Evolutionary conservation across 2,329 filamentous ascomycete genomes (phyloP).

Genomic region (Calonectria ilicicola): DNA sequence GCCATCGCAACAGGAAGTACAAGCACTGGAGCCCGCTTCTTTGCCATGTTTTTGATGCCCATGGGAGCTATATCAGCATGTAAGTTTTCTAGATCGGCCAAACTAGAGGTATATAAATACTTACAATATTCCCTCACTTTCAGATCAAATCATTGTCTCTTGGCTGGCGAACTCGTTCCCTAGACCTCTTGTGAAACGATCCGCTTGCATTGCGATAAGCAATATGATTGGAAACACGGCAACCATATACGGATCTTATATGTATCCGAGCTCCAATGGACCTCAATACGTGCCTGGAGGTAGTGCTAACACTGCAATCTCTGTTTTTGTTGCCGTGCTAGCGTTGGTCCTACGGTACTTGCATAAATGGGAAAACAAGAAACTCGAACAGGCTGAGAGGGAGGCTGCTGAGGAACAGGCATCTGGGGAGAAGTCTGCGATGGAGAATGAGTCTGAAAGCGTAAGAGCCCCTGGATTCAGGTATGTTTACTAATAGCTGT

Average conservation of each 20-base stretch:
- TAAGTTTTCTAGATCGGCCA: slow-evolving; percentile 29
- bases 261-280: slow-evolving; percentile 57
- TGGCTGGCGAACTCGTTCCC: slow-evolving; percentile 78
- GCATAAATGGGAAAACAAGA: slow-evolving; percentile 70
- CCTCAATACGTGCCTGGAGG: slow-evolving; percentile 65
- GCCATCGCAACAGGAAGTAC: slow-evolving; percentile 66
- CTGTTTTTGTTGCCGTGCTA: slow-evolving; percentile 68
- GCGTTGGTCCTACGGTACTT: slow-evolving; percentile 65
- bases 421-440: background rate
- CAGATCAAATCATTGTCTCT: slow-evolving; percentile 71
- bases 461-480: background rate
- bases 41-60: slow-evolving; percentile 73
- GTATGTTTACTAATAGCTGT: background rate
- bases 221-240: slow-evolving; percentile 74
- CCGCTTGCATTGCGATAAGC: slow-evolving; percentile 73
- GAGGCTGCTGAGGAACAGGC: slow-evolving; percentile 20
- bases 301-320: slow-evolving; percentile 71
- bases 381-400: slow-evolving; percentile 62
- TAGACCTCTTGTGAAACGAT: slow-evolving; percentile 75
- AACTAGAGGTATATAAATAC: no score
- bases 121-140: background rate
- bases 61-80: slow-evolving; percentile 64
- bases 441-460: background rate
- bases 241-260: slow-evolving; percentile 60
- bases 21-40: slow-evolving; percentile 65